Evolutionary conservation across 257 asterid genomes (phyloP).

Genomic region (Ligustrum vulgare): DNA sequence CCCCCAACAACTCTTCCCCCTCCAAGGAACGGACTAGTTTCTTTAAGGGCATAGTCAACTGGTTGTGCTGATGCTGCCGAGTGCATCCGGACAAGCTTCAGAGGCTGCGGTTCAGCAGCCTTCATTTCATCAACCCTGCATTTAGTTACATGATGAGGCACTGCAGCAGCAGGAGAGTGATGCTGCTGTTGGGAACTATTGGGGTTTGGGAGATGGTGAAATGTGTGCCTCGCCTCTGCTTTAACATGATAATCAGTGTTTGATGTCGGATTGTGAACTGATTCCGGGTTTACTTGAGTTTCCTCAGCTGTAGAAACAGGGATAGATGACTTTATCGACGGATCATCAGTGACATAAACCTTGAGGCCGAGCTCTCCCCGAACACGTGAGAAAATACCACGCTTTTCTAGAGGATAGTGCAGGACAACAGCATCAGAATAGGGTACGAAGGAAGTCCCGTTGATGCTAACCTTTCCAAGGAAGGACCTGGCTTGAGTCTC

Average conservation of each 20-base stretch:
- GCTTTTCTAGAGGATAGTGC: slow-evolving; percentile 84
- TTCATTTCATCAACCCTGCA: slow-evolving; percentile 67
- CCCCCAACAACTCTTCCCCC: slow-evolving; percentile 90
- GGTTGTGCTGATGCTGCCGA: slow-evolving; percentile 71
- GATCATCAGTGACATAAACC: slow-evolving; percentile 78
- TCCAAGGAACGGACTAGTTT: slow-evolving; percentile 88
- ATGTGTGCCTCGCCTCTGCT: slow-evolving; percentile 64
- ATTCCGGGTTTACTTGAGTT: slow-evolving; percentile 29
- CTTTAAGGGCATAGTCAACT: slow-evolving; percentile 75
- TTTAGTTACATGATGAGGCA: slow-evolving; percentile 46
- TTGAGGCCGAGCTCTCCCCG: slow-evolving; percentile 85
- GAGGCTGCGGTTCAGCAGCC: slow-evolving; percentile 68
- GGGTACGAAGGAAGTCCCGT: slow-evolving; percentile 80
- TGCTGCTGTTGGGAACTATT: slow-evolving; percentile 38
- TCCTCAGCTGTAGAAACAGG: slow-evolving; percentile 44
- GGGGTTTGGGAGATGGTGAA: slow-evolving; percentile 70
- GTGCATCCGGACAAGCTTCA: slow-evolving; percentile 66
- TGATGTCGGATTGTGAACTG: slow-evolving; percentile 22
- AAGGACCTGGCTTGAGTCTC: slow-evolving; percentile 53
- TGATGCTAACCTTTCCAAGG: slow-evolving; percentile 76
- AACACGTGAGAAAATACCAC: slow-evolving; percentile 79
- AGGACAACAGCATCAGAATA: slow-evolving; percentile 69
- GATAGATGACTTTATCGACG: slow-evolving; percentile 58
- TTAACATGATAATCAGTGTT: slow-evolving; percentile 31
- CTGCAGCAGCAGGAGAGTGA: slow-evolving; percentile 35